Evolutionary conservation across 2,329 filamentous ascomycete species (phyloP), one percentile per base, ranked within the genome.

Genomic region (Botryotinia calthae): DNA sequence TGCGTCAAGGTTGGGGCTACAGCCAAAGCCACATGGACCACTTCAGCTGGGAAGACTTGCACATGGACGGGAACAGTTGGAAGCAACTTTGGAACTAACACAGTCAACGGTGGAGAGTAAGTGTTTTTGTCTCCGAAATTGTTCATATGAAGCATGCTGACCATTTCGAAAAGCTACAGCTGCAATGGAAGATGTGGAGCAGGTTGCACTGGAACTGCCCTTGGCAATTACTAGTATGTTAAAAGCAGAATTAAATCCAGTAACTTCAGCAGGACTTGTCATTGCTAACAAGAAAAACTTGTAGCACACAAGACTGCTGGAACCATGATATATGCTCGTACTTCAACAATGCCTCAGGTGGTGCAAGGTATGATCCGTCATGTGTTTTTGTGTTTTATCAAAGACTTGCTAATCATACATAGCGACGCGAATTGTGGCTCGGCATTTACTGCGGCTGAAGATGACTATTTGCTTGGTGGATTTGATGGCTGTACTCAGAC

Each of bases 291-390:
- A 51, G 25, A 37, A 22, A 1, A 48, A 28, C 20, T 40, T 34
- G 14, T 42, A 75, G 75, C 72, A 86, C 85, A 0, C 85, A 86
- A 74, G 84, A 86, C 67, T 86, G 85, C 76, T 86, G 84, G 75
- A 83, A 82, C 0, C 85, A 86, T 71, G 85, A 86, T 66, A 82
- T 86, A 20, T 87, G 85, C 77, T 86, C 84, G 6, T 86, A 84
- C 75, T 86, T 86, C 73, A 83, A 86, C 44, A 83, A 83, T 68
- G 84, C 85, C 2, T 83, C 79, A n/a, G 84, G 84, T 12, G 85
- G 85, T 3, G 79, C 83, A 0, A 84, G 82, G 85, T 85, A 77
- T n/a, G n/a, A n/a, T 34, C 5, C 37, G 20, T 20, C 8, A 37
- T 51, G 16, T 63, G 6, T 63, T 46, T 2, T 31, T 37, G 8